phyloP scores from a whole-genome alignment of 768 basidiomycete species.

The Naganishia vaughanmartiniae region DNA sequence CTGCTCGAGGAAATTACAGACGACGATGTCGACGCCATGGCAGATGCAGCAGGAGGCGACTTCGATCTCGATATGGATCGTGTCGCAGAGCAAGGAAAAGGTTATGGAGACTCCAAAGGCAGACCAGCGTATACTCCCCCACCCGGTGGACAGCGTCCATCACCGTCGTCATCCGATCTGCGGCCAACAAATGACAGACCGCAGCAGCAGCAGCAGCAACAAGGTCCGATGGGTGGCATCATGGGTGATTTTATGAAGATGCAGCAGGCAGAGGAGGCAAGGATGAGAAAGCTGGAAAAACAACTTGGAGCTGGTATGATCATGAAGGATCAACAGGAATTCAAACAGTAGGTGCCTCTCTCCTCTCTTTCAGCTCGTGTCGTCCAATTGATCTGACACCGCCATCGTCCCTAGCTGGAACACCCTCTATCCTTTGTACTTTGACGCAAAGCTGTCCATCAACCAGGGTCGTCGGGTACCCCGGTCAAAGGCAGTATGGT shows the following conservation, averaged over 20 bases:
- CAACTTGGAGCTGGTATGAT: constrained; percentile 42
- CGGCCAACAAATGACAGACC: constrained; percentile 1
- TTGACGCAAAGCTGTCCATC: constrained; percentile 82
- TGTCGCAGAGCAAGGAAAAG: constrained; percentile 27
- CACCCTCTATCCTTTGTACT: constrained; percentile 92
- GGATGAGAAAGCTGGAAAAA: constrained; percentile 42
- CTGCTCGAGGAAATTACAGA: constrained; percentile 72
- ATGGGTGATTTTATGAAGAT: constrained; percentile 53
- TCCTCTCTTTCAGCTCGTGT: constrained; percentile 14
- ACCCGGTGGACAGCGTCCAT: neutral
- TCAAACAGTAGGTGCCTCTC: constrained; percentile 43
- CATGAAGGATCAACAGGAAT: constrained; percentile 39
- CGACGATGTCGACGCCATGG: constrained; percentile 61
- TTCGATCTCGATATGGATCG: constrained; percentile 31
- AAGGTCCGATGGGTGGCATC: constrained; percentile 46
- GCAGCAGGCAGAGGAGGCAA: constrained; percentile 47
- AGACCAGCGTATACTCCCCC: constrained; percentile 31
- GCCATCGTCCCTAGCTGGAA: constrained; percentile 67
- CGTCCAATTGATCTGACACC: neutral
- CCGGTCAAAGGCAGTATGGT: constrained; percentile 79
- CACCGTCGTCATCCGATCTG: neutral
- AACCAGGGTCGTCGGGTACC: constrained; percentile 70
- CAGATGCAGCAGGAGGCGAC: constrained; percentile 36
- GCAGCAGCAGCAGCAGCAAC: neutral
- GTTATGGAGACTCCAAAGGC: constrained; percentile 23